phyloP scores from a whole-genome alignment of 305 asterid genomes.

The Plantago lanceolata region DNA sequence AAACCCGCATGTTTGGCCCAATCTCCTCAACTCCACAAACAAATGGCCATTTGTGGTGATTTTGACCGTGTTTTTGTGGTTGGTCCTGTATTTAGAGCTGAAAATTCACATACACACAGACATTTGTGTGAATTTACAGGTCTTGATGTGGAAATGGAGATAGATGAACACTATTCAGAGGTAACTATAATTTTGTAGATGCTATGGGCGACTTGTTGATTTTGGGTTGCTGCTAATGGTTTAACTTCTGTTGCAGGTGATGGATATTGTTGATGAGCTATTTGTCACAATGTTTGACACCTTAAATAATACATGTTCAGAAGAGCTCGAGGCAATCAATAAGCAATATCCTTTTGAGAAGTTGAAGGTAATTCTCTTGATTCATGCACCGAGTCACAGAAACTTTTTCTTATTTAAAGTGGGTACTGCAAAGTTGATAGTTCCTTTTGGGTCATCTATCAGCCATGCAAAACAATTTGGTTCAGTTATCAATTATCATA shows the following conservation, averaged over 20 bases:
- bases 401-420: background rate
- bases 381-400: background rate
- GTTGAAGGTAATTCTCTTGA: slow-evolving; percentile 46
- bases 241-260: slow-evolving; percentile 50
- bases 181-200: slow-evolving; percentile 29
- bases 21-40: slow-evolving; percentile 91
- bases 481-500: slow-evolving; percentile 21
- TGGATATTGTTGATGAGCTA: slow-evolving; percentile 72
- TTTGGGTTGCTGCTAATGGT: slow-evolving; percentile 14
- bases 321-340: slow-evolving; percentile 70
- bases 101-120: slow-evolving; percentile 80
- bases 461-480: background rate
- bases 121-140: slow-evolving; percentile 89
- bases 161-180: slow-evolving; percentile 83
- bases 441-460: too few relatives aligned
- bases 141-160: slow-evolving; percentile 92
- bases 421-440: too few relatives aligned
- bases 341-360: slow-evolving; percentile 80
- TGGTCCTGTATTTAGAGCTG: slow-evolving; percentile 88
- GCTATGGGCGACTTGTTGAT: slow-evolving; percentile 14
- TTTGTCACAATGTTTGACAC: slow-evolving; percentile 68
- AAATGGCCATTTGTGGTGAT: slow-evolving; percentile 83
- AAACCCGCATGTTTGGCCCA: slow-evolving; percentile 87
- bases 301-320: slow-evolving; percentile 53
- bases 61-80: slow-evolving; percentile 79